Conservation (phyloP, 441 rosid species). For the Pelargonium fulgidum region DNA sequence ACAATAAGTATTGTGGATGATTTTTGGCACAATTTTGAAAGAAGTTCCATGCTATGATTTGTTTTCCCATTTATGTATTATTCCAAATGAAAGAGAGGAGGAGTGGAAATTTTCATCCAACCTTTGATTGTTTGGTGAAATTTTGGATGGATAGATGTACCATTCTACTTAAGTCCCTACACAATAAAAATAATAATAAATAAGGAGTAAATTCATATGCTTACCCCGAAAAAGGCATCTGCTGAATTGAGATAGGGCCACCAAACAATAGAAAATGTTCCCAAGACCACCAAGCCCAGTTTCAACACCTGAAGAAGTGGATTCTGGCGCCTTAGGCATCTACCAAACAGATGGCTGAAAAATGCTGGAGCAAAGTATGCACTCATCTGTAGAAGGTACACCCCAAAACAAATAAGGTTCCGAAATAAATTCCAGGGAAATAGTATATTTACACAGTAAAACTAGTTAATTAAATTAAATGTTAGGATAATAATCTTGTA, state of each 20-base stretch:
- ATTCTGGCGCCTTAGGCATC: conserved; percentile 56
- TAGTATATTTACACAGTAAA: not conserved
- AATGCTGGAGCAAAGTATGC: conserved; percentile 90
- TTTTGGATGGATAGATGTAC: too few relatives aligned
- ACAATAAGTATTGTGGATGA: too few relatives aligned
- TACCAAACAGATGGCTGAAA: conserved; percentile 81
- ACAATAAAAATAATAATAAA: too few relatives aligned
- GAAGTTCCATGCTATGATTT: too few relatives aligned
- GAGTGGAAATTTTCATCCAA: too few relatives aligned
- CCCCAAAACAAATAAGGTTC: conserved; percentile 5
- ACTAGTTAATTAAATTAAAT: not conserved
- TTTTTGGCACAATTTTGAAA: too few relatives aligned
- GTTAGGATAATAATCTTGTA: not conserved
- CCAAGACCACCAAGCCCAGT: conserved; percentile 58
- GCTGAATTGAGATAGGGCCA: conserved; percentile 72
- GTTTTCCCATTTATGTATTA: too few relatives aligned
- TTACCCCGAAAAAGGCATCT: conserved; percentile 62
- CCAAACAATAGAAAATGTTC: conserved; percentile 75
- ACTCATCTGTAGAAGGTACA: conserved; percentile 56
- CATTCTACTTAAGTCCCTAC: too few relatives aligned
- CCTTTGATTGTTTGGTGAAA: too few relatives aligned
- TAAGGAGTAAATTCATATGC: not conserved
- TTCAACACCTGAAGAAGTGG: conserved; percentile 60
- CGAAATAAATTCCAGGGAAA: not conserved
- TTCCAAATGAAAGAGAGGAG: too few relatives aligned